These are phyloP conservation scores for Alliaria petiolata DNA, from an alignment of 345 rosid species.

Conservation along the genomic window DNA sequence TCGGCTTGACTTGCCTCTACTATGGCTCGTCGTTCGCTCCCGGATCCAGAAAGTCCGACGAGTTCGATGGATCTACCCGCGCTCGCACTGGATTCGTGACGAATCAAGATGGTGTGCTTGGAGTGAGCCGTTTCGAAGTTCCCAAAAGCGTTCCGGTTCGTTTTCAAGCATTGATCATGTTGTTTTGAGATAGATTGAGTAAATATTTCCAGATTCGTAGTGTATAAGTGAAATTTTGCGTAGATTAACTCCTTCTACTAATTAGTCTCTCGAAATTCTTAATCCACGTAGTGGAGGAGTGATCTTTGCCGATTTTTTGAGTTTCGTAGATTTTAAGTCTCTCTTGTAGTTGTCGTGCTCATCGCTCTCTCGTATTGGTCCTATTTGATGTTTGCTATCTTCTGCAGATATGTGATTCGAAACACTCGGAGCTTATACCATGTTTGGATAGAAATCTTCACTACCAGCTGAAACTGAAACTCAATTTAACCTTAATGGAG, in stretches of 20 bases:
- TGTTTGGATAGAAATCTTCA: slow-evolving; percentile 84
- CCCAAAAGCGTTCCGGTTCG: slow-evolving; percentile 73
- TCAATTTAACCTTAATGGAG: slow-evolving; percentile 81
- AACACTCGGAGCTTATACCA: slow-evolving; percentile 82
- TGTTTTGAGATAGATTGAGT: background rate
- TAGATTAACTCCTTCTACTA: background rate
- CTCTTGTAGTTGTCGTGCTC: background rate
- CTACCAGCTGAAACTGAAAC: slow-evolving; percentile 75
- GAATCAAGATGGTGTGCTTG: slow-evolving; percentile 29
- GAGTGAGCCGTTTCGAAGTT: slow-evolving; percentile 36
- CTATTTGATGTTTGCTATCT: background rate
- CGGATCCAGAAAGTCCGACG: slow-evolving; percentile 54
- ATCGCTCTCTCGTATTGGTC: background rate
- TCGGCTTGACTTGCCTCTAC: slow-evolving; percentile 71
- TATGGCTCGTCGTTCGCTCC: slow-evolving; percentile 78
- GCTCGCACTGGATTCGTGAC: slow-evolving; percentile 27
- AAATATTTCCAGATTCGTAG: background rate
- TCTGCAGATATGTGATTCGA: slow-evolving; percentile 70
- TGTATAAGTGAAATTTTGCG: background rate
- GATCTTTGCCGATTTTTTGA: background rate
- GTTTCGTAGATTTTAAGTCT: background rate
- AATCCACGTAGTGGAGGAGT: background rate
- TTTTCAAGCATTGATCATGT: background rate
- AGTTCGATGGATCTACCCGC: slow-evolving; percentile 39
- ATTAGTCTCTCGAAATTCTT: background rate